Evolutionary conservation across 1,139 yeast species (phyloP), one percentile per base, ranked within the genome.

Genomic region (Pichia sp.): DNA sequence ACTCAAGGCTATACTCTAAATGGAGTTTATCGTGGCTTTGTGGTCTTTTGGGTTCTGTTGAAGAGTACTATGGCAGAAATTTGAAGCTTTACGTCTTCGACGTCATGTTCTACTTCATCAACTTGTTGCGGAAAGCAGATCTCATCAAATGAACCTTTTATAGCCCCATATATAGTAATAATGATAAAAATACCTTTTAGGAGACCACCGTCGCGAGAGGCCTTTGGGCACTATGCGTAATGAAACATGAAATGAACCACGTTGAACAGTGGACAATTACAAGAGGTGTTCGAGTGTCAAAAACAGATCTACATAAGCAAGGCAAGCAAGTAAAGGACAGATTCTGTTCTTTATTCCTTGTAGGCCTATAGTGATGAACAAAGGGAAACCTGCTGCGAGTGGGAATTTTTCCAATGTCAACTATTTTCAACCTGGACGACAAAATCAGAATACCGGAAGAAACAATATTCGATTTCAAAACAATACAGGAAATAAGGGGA

Each of bases 1-100:
- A 79, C 6, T 62, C 70, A 23, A 59, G 62, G 29, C 59, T 63
- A 23, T 70, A 70, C 57, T 60, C 64, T 1, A 70, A 68, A 49
- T 78, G 77, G 72, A 72, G 81, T 1, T 45, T 77, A 13, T 51
- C 55, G 3, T 75, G 82, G 75, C 47, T 75, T 3, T 54, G 66
- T 38, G 71, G 70, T 1, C 70, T 70, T 51, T 45, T 78, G 6
- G 55, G 55, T n/a, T 76, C 77, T 23, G 76, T 75, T 79, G 67
- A 47, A 73, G 63, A 59, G 11, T 86, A 78, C 66, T 81, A 82
- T 58, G 72, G 70, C 49, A 72, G 90, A 51, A 68, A 75, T 41
- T 72, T 81, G 45, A 79, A 83, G 57, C 73, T 89, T 60, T 72
- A 72, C 36, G 32, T 83, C 3, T 87, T 82, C 66, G 95, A 88